Evolutionary conservation across 2,329 filamentous ascomycete genomes (phyloP).

Genomic region (Corinectria fuckeliana): DNA sequence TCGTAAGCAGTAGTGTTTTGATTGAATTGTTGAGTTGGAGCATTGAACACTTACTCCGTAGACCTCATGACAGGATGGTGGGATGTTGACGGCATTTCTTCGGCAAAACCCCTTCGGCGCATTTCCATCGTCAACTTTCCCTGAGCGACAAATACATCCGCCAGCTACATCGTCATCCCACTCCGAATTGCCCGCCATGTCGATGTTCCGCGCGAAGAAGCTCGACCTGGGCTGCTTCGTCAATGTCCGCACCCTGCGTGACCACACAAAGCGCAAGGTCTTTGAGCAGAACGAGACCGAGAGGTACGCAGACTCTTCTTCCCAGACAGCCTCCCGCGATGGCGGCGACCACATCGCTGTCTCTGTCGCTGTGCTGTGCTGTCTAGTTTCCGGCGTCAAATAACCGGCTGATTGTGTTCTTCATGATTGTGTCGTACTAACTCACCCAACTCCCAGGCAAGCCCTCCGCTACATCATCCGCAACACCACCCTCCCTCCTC

Average conservation of each 20-base stretch:
- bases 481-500: conserved; percentile 83
- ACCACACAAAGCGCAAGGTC: conserved; percentile 95
- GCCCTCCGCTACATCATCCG: conserved; percentile 91
- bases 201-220: conserved; percentile 88
- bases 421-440: conserved; percentile 13
- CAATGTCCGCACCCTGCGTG: conserved; percentile 86
- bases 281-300: conserved; percentile 87
- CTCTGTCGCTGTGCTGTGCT: background rate
- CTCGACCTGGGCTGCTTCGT: conserved; percentile 88
- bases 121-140: conserved; percentile 12
- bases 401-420: background rate
- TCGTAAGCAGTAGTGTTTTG: too few species aligned
- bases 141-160: conserved; percentile 16
- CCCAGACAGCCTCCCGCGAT: background rate
- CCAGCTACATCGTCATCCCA: conserved; percentile 25
- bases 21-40: too few species aligned
- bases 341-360: background rate
- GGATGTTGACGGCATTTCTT: conserved; percentile 10
- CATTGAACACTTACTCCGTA: background rate
- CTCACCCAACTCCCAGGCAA: conserved; percentile 67
- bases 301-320: conserved; percentile 63
- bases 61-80: background rate
- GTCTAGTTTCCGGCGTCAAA: too few species aligned
- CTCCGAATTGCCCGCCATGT: conserved; percentile 60
- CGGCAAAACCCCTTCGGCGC: conserved; percentile 19